These are phyloP conservation scores for Solanum okadae DNA, from an alignment of 257 asterid species.

Conservation along the genomic window DNA sequence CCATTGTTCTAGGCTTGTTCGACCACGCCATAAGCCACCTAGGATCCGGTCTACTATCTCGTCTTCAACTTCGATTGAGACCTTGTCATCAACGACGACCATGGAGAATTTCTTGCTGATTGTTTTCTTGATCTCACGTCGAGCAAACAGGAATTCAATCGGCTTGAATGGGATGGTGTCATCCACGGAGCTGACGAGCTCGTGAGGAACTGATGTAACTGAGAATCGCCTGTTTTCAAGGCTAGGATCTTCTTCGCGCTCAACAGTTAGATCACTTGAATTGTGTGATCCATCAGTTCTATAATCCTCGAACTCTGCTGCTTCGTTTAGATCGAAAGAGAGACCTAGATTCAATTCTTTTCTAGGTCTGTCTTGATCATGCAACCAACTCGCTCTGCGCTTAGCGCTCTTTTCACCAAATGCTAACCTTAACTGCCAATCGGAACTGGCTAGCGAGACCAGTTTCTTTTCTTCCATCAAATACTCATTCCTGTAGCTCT, in stretches of 20 bases:
- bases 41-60: conserved; percentile 52
- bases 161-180: conserved; percentile 78
- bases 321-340: conserved; percentile 65
- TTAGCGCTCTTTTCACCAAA: conserved; percentile 45
- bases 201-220: conserved; percentile 61
- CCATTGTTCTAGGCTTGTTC: conserved; percentile 57
- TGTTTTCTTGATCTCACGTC: conserved; percentile 71
- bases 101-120: conserved; percentile 43
- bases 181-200: conserved; percentile 47
- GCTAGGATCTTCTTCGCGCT: conserved; percentile 58
- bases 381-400: conserved; percentile 46
- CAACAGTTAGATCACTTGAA: conserved; percentile 72
- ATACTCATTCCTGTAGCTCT: conserved; percentile 20
- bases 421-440: conserved; percentile 53
- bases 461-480: conserved; percentile 40
- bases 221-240: conserved; percentile 29
- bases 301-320: conserved; percentile 36
- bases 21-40: conserved; percentile 72
- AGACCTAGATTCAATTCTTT: conserved; percentile 34
- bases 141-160: conserved; percentile 37
- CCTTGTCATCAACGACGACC: conserved; percentile 20
- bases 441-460: conserved; percentile 26
- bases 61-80: conserved; percentile 51
- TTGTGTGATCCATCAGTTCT: conserved; percentile 59
- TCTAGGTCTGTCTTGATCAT: conserved; percentile 31